Percentiles rank a stretch among this genome's conserved stretches.
Conservation (phyloP, 139 green algal genomes). For the Bryopsis sp. region DNA sequence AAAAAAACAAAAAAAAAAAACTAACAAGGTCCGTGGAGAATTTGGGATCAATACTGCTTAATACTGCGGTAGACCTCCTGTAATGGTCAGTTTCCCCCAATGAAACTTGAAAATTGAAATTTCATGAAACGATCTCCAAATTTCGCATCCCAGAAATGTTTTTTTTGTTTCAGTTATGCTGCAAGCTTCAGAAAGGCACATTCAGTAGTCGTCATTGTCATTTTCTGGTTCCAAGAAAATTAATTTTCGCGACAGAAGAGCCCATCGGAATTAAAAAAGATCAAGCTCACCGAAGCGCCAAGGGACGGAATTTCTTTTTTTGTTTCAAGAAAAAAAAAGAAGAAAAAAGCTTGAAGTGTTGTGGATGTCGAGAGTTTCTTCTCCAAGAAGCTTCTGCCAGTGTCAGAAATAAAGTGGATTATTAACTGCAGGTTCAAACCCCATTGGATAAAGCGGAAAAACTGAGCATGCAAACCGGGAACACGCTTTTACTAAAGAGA, state of each 20-base stretch:
- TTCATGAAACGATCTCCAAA: too few relatives aligned
- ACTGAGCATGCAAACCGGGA: constrained; percentile 63
- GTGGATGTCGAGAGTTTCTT: background rate
- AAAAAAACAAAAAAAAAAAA: constrained; percentile 7
- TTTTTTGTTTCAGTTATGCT: too few relatives aligned
- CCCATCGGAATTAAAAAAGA: background rate
- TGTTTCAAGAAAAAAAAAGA: too few relatives aligned
- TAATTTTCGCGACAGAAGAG: too few relatives aligned
- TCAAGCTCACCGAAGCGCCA: too few relatives aligned
- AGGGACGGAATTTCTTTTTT: too few relatives aligned
- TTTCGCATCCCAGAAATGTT: too few relatives aligned
- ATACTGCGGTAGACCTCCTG: background rate
- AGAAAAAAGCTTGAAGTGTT: too few relatives aligned
- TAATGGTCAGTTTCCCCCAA: background rate
- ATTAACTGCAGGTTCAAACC: constrained; percentile 54
- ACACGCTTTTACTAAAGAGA: constrained; percentile 79
- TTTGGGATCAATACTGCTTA: background rate
- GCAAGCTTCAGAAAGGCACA: too few relatives aligned
- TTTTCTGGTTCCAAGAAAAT: too few relatives aligned
- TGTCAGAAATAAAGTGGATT: background rate
- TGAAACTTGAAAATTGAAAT: background rate
- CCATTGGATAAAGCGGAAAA: constrained; percentile 69
- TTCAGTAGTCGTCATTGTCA: too few relatives aligned
- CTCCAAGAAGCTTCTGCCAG: background rate
- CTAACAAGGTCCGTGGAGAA: background rate